Percentiles rank a stretch among this genome's conserved stretches.
Conservation (phyloP, 768 basidiomycete species). For the Phaffia australis region DNA sequence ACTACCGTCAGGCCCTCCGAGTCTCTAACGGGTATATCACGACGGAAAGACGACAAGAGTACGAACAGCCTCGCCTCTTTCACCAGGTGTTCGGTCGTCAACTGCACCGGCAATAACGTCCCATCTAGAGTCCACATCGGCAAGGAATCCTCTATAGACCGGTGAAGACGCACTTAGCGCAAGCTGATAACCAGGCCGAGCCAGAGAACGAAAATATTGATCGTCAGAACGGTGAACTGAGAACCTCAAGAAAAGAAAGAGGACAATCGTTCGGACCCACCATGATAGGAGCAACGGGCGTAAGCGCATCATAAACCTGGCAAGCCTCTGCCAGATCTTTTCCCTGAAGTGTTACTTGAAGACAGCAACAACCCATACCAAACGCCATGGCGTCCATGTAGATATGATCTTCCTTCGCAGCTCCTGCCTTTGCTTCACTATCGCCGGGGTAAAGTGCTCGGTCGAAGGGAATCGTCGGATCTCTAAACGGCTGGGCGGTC, state of each 20-base stretch:
- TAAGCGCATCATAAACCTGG: constrained; percentile 87
- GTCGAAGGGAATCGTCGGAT: constrained; percentile 83
- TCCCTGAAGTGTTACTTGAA: constrained; percentile 95
- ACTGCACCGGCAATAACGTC: constrained; percentile 98
- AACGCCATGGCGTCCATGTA: constrained; percentile 99
- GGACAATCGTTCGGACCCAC: constrained; percentile 42
- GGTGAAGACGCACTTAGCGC: constrained; percentile 92
- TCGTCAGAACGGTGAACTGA: background rate
- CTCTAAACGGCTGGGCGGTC: constrained; percentile 80
- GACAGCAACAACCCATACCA: constrained; percentile 97
- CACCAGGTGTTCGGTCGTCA: constrained; percentile 91
- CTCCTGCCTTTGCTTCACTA: constrained; percentile 76
- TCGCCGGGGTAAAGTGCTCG: constrained; percentile 75
- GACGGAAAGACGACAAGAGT: background rate
- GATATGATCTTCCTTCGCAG: constrained; percentile 78
- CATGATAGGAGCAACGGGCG: constrained; percentile 90
- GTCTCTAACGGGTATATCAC: background rate
- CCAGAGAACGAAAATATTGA: background rate
- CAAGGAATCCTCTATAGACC: constrained; percentile 82
- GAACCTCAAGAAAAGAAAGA: background rate
- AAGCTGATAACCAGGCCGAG: constrained; percentile 46
- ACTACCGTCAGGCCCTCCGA: background rate
- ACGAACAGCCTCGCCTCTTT: constrained; percentile 70
- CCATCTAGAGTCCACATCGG: constrained; percentile 97
- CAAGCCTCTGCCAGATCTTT: constrained; percentile 87